Percentiles rank a stretch among this genome's conserved stretches.
These are phyloP conservation scores for Backusella macrospora DNA, from an alignment of 192 early-diverging fungal genomes.

Conservation along the genomic window DNA sequence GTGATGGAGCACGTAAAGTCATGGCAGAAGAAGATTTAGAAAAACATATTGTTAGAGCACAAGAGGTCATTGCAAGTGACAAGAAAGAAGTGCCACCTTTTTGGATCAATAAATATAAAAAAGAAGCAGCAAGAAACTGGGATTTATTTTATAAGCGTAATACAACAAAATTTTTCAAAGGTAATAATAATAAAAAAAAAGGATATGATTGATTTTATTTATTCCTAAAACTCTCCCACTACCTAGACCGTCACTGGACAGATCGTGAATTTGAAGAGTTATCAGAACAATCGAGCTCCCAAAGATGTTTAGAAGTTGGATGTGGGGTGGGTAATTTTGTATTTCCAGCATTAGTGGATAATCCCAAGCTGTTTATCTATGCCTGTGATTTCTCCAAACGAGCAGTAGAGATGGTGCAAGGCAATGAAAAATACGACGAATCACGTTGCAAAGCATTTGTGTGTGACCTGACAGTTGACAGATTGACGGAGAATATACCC, in stretches of 20 bases:
- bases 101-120: conserved; percentile 81
- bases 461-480: conserved; percentile 85
- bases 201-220: background rate
- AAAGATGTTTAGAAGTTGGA: conserved; percentile 81
- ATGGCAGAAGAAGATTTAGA: conserved; percentile 38
- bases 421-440: conserved; percentile 71
- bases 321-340: conserved; percentile 98
- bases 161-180: conserved; percentile 92
- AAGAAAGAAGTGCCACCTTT: conserved; percentile 67
- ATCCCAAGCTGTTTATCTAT: conserved; percentile 81
- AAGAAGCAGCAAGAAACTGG: conserved; percentile 80
- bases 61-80: conserved; percentile 63
- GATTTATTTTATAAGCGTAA: conserved; percentile 86
- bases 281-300: conserved; percentile 17
- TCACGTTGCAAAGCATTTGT: conserved; percentile 90
- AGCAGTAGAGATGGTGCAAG: conserved; percentile 92
- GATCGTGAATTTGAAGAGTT: conserved; percentile 93
- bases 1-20: conserved; percentile 27
- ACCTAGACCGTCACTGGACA: conserved; percentile 90
- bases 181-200: conserved; percentile 20
- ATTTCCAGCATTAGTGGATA: conserved; percentile 87
- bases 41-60: conserved; percentile 57
- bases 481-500: conserved; percentile 69
- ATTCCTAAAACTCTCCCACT: background rate
- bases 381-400: conserved; percentile 93